Evolutionary conservation across 352 stramenopile genomes (phyloP).

Genomic region (Globisporangium solare): DNA sequence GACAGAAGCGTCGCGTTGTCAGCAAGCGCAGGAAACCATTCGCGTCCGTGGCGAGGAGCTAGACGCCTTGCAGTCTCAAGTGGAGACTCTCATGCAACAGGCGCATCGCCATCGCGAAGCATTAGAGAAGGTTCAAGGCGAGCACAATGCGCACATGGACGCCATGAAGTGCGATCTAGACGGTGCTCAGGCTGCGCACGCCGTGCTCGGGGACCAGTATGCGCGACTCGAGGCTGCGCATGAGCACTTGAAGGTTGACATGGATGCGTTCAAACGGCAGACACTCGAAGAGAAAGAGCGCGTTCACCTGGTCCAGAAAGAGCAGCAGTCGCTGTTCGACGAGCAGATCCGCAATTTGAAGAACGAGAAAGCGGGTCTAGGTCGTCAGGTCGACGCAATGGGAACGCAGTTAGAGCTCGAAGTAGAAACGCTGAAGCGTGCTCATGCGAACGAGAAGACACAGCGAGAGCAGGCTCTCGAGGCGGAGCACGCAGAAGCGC

Average conservation of each 20-base stretch:
- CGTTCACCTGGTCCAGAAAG: neutral
- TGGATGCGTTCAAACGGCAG: neutral
- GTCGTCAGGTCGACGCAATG: neutral
- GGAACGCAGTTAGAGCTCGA: neutral
- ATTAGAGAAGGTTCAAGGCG: neutral
- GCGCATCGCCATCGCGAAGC: neutral
- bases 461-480: neutral
- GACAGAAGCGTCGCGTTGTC: neutral
- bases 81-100: neutral
- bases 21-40: neutral
- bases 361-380: slow-evolving; percentile 1
- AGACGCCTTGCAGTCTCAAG: neutral
- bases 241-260: neutral
- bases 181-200: neutral
- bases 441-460: neutral
- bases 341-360: neutral
- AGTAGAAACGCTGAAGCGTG: neutral
- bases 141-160: neutral
- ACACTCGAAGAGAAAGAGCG: neutral
- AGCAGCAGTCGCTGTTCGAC: slow-evolving; percentile 1
- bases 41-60: neutral
- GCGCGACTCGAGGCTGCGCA: neutral
- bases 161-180: neutral
- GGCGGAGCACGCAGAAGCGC: neutral
- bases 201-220: neutral